Evolutionary conservation across 108 stramenopile genomes (phyloP), one percentile per base, ranked within the genome.

Genomic region (Skeletonema grethae): DNA sequence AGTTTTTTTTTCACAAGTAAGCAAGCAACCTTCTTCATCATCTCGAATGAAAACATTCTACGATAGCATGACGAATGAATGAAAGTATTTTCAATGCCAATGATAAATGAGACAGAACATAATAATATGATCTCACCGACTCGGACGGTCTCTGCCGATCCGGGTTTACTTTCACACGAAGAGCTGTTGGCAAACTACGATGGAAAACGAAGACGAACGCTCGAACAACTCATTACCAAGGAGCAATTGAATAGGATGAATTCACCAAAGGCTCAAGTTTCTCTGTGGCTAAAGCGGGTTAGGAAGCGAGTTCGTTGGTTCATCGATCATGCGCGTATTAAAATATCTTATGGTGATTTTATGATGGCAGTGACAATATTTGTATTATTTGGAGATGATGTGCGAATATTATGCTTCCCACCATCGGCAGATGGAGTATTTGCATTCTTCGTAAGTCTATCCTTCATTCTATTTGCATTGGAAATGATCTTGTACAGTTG

Each of bases 291-390:
- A 31, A 61, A 58, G 45, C 72, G 56, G 4, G 28, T 53, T 35
- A 56, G 41, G 65, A 83, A 80, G 59, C 25, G 61, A 43, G 61
- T 75, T 20, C 67, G 69, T 16, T 83, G 85, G 82, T 80, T 83
- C 55, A 36, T 83, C 15, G 79, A 85, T 66, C 69, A 79, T 50
- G 82, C 75, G 0, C 73, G 57, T 13, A 57, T 85, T n/a, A 83
- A 77, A 48, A 85, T 85, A 69, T 82, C 81, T 50, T 86, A 83
- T 69, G 69, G 76, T 35, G 87, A 76, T 59, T 36, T 91, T 34
- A 89, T 91, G 86, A 82, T 80, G 73, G 63, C 70, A n/a, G 65
- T 83, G 15, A 87, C 88, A 20, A 72, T 88, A 22, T 91, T 73
- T 61, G 85, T 88, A 11, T 73, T 92, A 56, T 89, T 88, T 67